Conservation (phyloP, 768 basidiomycete genomes). For the Russula vinacea region DNA sequence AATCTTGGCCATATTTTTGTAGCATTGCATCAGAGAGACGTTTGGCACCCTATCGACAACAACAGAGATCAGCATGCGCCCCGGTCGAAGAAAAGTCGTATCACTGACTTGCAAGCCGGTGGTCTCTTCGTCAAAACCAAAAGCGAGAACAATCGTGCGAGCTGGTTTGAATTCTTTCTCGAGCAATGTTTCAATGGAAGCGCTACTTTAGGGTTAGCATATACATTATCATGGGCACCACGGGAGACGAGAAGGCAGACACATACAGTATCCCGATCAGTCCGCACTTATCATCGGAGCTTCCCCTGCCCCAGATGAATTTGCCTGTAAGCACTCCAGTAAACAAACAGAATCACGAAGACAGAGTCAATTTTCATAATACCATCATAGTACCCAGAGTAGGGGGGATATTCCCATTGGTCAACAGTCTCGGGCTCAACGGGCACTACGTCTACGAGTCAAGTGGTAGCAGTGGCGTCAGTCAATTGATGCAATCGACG, state of each 20-base stretch:
- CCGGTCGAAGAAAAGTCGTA: no score
- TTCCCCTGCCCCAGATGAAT: conserved; percentile 38
- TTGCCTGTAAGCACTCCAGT: conserved; percentile 27
- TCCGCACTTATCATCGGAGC: conserved; percentile 39
- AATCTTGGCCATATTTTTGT: conserved; percentile 62
- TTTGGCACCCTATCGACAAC: conserved; percentile 49
- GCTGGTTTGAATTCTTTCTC: conserved; percentile 41
- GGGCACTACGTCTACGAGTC: conserved; percentile 60
- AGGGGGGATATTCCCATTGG: conserved; percentile 61
- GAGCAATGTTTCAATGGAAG: conserved; percentile 42
- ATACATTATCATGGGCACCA: no score
- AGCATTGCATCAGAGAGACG: conserved; percentile 49
- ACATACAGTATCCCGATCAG: conserved; percentile 37
- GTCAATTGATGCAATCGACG: conserved; percentile 28
- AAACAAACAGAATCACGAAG: not conserved
- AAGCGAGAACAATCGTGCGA: conserved; percentile 35
- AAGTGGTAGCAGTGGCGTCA: not conserved
- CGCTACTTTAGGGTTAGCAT: conserved; percentile 26
- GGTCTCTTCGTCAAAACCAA: conserved; percentile 46
- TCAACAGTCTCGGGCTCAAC: conserved; percentile 54
- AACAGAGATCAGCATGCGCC: no score
- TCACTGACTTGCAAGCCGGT: conserved; percentile 30
- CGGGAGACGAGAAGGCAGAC: not conserved
- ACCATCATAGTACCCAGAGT: conserved; percentile 62
- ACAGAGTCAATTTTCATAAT: not conserved